These are phyloP conservation scores for Pyronema omphalodes DNA, from an alignment of 495 filamentous ascomycete genomes.

Conservation along the genomic window DNA sequence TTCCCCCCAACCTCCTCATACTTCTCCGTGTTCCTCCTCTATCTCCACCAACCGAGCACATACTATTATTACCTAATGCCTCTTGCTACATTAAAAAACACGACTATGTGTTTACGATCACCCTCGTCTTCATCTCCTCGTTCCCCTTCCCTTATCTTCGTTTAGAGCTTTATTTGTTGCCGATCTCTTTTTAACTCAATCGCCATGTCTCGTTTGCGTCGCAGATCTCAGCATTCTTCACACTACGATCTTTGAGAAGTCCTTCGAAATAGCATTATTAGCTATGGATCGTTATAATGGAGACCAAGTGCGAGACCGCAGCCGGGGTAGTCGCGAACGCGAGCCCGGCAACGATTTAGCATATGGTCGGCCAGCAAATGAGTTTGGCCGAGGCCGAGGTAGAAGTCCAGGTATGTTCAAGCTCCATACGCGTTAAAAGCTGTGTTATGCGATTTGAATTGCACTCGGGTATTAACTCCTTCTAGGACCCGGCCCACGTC, in stretches of 20 bases:
- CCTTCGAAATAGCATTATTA: not conserved
- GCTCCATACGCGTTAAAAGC: too few relatives aligned
- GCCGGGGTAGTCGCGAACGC: slow-evolving; percentile 21
- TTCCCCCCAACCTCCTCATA: slow-evolving; percentile 5
- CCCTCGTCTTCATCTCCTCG: slow-evolving; percentile 19
- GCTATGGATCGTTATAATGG: slow-evolving; percentile 16
- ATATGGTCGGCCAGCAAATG: slow-evolving; percentile 17
- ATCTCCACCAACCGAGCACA: not conserved
- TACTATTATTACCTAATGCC: slow-evolving; percentile 5
- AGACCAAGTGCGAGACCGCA: slow-evolving; percentile 20
- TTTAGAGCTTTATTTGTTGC: slow-evolving; percentile 23
- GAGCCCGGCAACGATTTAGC: not conserved
- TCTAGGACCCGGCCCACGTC: slow-evolving; percentile 8
- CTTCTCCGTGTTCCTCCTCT: slow-evolving; percentile 13
- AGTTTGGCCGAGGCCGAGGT: slow-evolving; percentile 19
- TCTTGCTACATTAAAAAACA: slow-evolving; percentile 6
- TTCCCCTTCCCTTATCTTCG: slow-evolving; percentile 14
- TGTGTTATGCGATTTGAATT: too few relatives aligned
- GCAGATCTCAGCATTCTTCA: slow-evolving; percentile 12
- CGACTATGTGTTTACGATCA: too few relatives aligned
- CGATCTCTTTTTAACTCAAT: slow-evolving; percentile 23
- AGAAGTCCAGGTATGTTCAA: slow-evolving; percentile 20
- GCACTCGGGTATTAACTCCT: too few relatives aligned
- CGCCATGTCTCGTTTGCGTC: slow-evolving; percentile 21
- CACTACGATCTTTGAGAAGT: not conserved